A percentile compares a stretch with the other conserved stretches of the same genome.
phyloP scores from a whole-genome alignment of 2,329 filamentous ascomycete genomes.

The Monosporascus ibericus region DNA sequence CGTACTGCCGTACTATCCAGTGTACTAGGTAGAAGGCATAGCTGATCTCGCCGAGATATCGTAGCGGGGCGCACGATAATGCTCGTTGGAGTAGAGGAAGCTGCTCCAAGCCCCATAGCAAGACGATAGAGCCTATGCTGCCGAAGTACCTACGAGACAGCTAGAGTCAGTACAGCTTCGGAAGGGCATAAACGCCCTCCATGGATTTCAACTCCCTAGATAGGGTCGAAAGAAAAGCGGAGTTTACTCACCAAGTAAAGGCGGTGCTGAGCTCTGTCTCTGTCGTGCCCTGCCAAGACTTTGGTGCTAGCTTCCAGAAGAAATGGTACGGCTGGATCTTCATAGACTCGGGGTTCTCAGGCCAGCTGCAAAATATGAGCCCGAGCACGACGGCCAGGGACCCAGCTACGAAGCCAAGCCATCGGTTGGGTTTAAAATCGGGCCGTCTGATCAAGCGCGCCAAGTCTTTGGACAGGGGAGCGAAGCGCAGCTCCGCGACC shows the following conservation, averaged over 20 bases:
- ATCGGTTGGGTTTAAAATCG: neutral
- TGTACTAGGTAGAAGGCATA: slow-evolving; percentile 2
- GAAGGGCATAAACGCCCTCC: neutral
- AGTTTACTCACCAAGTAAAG: neutral
- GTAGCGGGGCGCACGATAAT: neutral
- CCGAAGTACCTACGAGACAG: neutral
- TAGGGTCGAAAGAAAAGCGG: neutral
- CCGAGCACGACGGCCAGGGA: neutral
- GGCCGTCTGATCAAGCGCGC: neutral
- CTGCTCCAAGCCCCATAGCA: slow-evolving; percentile 1
- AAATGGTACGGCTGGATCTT: slow-evolving; percentile 1
- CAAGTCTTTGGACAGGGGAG: neutral
- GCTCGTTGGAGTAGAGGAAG: neutral
- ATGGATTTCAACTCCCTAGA: too few species aligned
- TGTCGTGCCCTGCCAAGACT: neutral
- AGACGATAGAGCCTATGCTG: neutral
- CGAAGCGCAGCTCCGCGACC: slow-evolving; percentile 1
- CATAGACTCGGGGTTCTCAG: neutral
- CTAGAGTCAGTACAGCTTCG: neutral
- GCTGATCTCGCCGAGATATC: slow-evolving; percentile 3
- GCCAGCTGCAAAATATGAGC: neutral
- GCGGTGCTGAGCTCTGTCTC: neutral
- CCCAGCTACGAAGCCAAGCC: neutral
- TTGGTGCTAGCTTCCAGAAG: neutral
- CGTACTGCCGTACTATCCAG: neutral